Percentiles rank a stretch among this genome's conserved stretches.
These are phyloP conservation scores for Lophiotrema nucula DNA, from an alignment of 495 filamentous ascomycete genomes.

Conservation along the genomic window DNA sequence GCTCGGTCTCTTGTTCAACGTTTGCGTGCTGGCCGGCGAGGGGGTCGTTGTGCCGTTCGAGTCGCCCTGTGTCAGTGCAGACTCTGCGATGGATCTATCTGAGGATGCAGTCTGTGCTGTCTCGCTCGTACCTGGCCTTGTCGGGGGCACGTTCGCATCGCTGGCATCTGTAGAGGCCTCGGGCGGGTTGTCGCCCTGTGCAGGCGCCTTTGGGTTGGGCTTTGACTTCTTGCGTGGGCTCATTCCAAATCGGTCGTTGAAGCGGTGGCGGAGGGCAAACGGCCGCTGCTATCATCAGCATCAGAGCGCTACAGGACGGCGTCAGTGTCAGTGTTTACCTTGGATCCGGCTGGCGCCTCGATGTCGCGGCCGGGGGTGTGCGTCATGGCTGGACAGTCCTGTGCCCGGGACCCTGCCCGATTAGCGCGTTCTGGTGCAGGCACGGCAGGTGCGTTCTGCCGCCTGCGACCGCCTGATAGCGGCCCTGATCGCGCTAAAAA, in stretches of 20 bases:
- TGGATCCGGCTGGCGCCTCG: neutral
- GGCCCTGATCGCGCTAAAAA: too few relatives aligned
- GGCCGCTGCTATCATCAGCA: too few relatives aligned
- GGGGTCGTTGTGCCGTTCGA: neutral
- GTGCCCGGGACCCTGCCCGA: too few relatives aligned
- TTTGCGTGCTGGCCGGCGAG: neutral
- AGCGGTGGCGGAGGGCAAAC: too few relatives aligned
- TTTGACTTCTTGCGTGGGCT: constrained; percentile 42
- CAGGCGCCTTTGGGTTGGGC: constrained; percentile 34
- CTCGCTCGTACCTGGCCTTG: constrained; percentile 1
- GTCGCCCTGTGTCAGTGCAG: neutral
- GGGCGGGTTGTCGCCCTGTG: neutral
- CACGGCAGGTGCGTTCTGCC: too few relatives aligned
- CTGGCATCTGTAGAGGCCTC: neutral
- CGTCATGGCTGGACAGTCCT: too few relatives aligned
- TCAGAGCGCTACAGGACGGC: neutral
- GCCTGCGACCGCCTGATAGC: too few relatives aligned
- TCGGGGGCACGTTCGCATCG: neutral
- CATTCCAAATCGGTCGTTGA: constrained; percentile 22
- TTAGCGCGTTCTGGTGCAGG: too few relatives aligned
- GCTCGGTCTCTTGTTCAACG: constrained; percentile 23
- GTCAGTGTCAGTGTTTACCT: constrained; percentile 3
- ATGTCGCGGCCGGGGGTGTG: neutral
- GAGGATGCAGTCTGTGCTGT: constrained; percentile 3
- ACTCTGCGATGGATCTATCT: constrained; percentile 8